phyloP scores from a whole-genome alignment of 176 grass and related monocot genomes.

The Paspalum notatum region DNA sequence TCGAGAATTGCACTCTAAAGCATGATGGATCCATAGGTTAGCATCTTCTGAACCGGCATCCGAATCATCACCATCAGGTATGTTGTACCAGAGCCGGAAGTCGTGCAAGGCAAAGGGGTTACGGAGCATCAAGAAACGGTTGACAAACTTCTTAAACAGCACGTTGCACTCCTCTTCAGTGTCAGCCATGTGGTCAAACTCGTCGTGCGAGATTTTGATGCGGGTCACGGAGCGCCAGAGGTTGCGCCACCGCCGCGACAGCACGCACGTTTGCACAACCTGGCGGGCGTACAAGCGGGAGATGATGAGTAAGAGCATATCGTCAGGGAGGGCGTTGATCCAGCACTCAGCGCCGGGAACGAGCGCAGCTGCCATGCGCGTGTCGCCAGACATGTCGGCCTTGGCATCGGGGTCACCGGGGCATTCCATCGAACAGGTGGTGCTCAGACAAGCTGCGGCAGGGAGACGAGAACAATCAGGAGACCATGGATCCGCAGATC shows the following conservation, averaged over 20 bases:
- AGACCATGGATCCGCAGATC: too few species aligned
- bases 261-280: background rate
- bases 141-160: constrained; percentile 32
- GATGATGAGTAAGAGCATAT: background rate
- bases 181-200: background rate
- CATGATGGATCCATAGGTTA: background rate
- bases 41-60: background rate
- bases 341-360: background rate
- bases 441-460: background rate
- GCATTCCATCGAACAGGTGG: constrained; percentile 35
- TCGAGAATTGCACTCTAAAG: background rate
- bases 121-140: constrained; percentile 17
- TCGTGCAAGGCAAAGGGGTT: background rate
- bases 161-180: background rate
- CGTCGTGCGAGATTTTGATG: background rate
- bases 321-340: constrained; percentile 29
- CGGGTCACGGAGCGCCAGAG: constrained; percentile 25
- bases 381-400: background rate
- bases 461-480: too few species aligned
- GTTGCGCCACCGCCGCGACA: constrained; percentile 28
- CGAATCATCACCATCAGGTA: background rate
- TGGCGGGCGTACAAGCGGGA: background rate
- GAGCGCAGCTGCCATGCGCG: too few species aligned
- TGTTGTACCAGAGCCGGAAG: background rate
- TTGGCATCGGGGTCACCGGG: background rate